phyloP scores from a whole-genome alignment of 371 early-diverging fungal species.

The Massospora cicadina region DNA sequence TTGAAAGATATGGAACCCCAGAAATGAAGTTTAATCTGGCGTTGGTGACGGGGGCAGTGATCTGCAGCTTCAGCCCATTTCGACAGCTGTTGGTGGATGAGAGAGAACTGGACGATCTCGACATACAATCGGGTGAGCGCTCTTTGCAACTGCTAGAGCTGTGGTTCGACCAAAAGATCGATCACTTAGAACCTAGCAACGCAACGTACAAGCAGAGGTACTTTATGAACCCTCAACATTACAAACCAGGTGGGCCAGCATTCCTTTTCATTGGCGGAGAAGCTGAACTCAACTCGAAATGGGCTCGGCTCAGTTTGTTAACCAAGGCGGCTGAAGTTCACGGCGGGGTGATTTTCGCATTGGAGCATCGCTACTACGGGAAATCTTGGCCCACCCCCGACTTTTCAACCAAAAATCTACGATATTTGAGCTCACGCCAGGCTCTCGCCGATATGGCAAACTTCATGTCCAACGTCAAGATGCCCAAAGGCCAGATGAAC shows the following conservation, averaged over 20 bases:
- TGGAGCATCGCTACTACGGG: slow-evolving; percentile 67
- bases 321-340: slow-evolving; percentile 25
- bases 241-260: slow-evolving; percentile 46
- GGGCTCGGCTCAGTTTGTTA: not conserved
- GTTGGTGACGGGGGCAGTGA: not conserved
- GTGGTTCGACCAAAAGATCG: slow-evolving; percentile 30
- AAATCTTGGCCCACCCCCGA: slow-evolving; percentile 25
- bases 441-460: slow-evolving; percentile 40
- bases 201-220: slow-evolving; percentile 33
- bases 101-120: not conserved
- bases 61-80: not conserved
- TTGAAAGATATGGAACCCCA: no score
- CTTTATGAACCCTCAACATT: slow-evolving; percentile 39
- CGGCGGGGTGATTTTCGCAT: slow-evolving; percentile 39
- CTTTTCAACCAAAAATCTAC: slow-evolving; percentile 16
- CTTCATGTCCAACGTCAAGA: slow-evolving; percentile 24
- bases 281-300: slow-evolving; percentile 18
- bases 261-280: slow-evolving; percentile 16
- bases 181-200: slow-evolving; percentile 18
- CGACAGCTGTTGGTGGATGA: not conserved
- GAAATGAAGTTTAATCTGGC: no score
- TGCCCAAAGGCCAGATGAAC: slow-evolving; percentile 7
- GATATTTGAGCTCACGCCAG: slow-evolving; percentile 32
- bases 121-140: not conserved
- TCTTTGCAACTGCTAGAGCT: not conserved